Conservation (phyloP, 1,284 basidiomycete species). For the Amylostereum areolatum region DNA sequence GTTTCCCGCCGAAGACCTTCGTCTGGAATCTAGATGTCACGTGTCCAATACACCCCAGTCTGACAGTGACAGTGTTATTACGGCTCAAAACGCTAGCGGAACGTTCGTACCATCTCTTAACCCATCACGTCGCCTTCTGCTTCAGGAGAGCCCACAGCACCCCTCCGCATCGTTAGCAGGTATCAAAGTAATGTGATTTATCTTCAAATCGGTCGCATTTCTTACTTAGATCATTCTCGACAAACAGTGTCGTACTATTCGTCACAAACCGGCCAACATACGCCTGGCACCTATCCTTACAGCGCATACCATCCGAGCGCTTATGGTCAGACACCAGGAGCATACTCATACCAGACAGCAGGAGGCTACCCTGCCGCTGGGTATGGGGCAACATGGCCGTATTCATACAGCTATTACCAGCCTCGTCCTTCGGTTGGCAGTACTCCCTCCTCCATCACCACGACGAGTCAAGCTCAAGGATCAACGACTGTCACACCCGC, state of each 20-base stretch:
- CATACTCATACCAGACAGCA: slow-evolving; percentile 42
- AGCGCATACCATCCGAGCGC: slow-evolving; percentile 2
- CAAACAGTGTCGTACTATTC: slow-evolving; percentile 8
- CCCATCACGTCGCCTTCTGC: too few species aligned
- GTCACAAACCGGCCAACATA: slow-evolving; percentile 13
- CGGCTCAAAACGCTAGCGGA: too few species aligned
- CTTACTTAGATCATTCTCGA: too few species aligned
- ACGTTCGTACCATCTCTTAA: too few species aligned
- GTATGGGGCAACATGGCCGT: slow-evolving; percentile 49
- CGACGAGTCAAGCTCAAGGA: slow-evolving; percentile 4
- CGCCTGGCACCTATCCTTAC: slow-evolving; percentile 11
- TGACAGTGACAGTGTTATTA: too few species aligned
- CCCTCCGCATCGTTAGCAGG: too few species aligned
- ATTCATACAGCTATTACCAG: slow-evolving; percentile 50
- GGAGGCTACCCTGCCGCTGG: slow-evolving; percentile 31
- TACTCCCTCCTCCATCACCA: slow-evolving; percentile 13
- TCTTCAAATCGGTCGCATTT: too few species aligned
- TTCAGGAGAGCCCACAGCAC: too few species aligned
- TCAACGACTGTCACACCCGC: slow-evolving; percentile 14
- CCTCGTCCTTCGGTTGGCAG: slow-evolving; percentile 25
- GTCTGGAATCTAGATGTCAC: too few species aligned
- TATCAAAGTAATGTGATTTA: too few species aligned
- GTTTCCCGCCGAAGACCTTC: too few species aligned
- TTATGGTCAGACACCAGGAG: slow-evolving; percentile 19
- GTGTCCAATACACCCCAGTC: too few species aligned